These are phyloP conservation scores for Sarocladiaceae sp. DNA, from an alignment of 2,329 filamentous ascomycete species.

Conservation along the genomic window DNA sequence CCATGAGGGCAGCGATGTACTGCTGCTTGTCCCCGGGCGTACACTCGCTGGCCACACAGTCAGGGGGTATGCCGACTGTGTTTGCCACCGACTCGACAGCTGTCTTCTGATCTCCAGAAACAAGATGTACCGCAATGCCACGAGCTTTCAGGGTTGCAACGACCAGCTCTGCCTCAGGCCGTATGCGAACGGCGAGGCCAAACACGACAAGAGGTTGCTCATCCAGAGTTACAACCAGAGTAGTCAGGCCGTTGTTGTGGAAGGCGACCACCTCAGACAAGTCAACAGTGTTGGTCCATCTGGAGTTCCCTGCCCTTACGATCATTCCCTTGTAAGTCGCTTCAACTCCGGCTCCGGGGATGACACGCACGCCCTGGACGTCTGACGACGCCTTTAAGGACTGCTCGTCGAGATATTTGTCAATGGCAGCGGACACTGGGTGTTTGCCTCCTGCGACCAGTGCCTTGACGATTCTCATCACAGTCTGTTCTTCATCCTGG, in stretches of 20 bases:
- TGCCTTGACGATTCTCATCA: slow-evolving; percentile 15
- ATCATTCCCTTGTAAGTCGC: slow-evolving; percentile 23
- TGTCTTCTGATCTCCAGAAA: slow-evolving; percentile 51
- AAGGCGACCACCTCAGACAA: slow-evolving; percentile 17
- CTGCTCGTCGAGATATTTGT: slow-evolving; percentile 29
- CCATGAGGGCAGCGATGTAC: slow-evolving; percentile 41
- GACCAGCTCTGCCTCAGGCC: slow-evolving; percentile 35
- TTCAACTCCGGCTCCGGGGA: slow-evolving; percentile 36
- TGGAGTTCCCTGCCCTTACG: slow-evolving; percentile 40
- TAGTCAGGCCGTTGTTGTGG: slow-evolving; percentile 19
- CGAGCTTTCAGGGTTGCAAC: slow-evolving; percentile 40
- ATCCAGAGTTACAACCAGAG: slow-evolving; percentile 22
- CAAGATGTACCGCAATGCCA: slow-evolving; percentile 47
- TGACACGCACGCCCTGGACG: slow-evolving; percentile 25
- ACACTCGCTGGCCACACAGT: slow-evolving; percentile 38
- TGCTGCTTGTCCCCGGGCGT: slow-evolving; percentile 50
- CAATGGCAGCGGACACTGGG: slow-evolving; percentile 45
- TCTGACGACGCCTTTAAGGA: slow-evolving; percentile 20
- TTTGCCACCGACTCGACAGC: slow-evolving; percentile 43
- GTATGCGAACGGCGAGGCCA: slow-evolving; percentile 37
- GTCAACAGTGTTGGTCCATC: slow-evolving; percentile 32
- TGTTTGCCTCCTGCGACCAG: slow-evolving; percentile 39
- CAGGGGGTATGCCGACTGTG: slow-evolving; percentile 29
- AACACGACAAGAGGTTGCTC: slow-evolving; percentile 38
- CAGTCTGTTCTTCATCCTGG: not conserved